phyloP scores from a whole-genome alignment of 441 rosid species.

The Populus hybrid region DNA sequence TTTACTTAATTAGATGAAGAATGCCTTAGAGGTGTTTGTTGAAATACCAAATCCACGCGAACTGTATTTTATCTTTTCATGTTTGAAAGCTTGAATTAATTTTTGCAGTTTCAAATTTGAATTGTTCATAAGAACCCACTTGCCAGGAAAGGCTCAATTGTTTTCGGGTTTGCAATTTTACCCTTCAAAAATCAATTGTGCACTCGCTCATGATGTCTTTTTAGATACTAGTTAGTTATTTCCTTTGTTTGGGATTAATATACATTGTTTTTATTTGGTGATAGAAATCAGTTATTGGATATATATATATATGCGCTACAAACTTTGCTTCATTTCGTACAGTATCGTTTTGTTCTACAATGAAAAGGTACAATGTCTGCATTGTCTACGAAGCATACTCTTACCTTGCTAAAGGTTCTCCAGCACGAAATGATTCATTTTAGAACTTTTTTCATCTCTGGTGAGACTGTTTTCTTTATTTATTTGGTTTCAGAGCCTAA shows the following conservation, averaged over 20 bases:
- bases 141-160: background rate
- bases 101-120: background rate
- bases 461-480: background rate
- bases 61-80: background rate
- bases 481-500: background rate
- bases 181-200: background rate
- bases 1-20: background rate
- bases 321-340: too few relatives aligned
- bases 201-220: background rate
- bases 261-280: too few relatives aligned
- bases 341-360: too few relatives aligned
- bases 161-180: background rate
- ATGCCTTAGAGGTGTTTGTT: constrained; percentile 18
- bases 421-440: background rate
- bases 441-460: background rate
- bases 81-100: background rate
- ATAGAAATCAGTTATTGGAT: too few relatives aligned
- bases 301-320: too few relatives aligned
- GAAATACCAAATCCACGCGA: constrained; percentile 1
- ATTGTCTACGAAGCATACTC: background rate
- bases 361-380: background rate
- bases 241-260: background rate
- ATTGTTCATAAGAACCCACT: background rate
- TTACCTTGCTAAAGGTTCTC: background rate
- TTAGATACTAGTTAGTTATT: background rate